phyloP scores from a whole-genome alignment of 495 filamentous ascomycete genomes.

The Annulohypoxylon bovei region DNA sequence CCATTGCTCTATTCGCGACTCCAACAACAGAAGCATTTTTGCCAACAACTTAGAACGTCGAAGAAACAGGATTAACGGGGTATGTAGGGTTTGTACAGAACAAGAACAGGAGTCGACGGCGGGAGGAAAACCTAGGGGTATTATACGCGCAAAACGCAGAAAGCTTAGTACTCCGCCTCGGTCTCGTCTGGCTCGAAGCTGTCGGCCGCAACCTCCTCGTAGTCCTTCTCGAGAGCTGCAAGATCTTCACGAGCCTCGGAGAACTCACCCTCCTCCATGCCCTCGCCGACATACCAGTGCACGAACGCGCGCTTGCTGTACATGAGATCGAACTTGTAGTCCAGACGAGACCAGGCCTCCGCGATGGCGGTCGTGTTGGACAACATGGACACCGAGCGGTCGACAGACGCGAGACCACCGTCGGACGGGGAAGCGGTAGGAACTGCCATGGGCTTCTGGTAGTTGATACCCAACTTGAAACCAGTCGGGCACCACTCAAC shows the following conservation, averaged over 20 bases:
- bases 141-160: constrained; percentile 42
- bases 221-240: constrained; percentile 89
- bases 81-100: constrained; percentile 21
- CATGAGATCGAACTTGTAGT: constrained; percentile 97
- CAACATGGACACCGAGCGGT: constrained; percentile 89
- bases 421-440: constrained; percentile 66
- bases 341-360: constrained; percentile 88
- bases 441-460: constrained; percentile 85
- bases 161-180: constrained; percentile 75
- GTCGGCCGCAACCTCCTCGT: constrained; percentile 89
- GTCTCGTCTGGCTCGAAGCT: constrained; percentile 68
- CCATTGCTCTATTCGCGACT: constrained; percentile 26
- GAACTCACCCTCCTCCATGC: constrained; percentile 97
- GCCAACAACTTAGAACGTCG: constrained; percentile 29
- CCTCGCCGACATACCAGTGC: constrained; percentile 95
- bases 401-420: constrained; percentile 81
- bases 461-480: constrained; percentile 95
- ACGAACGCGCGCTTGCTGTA: constrained; percentile 96
- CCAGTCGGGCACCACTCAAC: constrained; percentile 97
- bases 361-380: constrained; percentile 93
- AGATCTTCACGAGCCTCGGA: constrained; percentile 90
- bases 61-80: constrained; percentile 24
- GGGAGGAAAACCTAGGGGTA: constrained; percentile 37
- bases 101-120: constrained; percentile 22
- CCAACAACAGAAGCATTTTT: constrained; percentile 20